These are phyloP conservation scores for Trichoderma sp. DNA, from an alignment of 2,329 filamentous ascomycete species.

Conservation along the genomic window DNA sequence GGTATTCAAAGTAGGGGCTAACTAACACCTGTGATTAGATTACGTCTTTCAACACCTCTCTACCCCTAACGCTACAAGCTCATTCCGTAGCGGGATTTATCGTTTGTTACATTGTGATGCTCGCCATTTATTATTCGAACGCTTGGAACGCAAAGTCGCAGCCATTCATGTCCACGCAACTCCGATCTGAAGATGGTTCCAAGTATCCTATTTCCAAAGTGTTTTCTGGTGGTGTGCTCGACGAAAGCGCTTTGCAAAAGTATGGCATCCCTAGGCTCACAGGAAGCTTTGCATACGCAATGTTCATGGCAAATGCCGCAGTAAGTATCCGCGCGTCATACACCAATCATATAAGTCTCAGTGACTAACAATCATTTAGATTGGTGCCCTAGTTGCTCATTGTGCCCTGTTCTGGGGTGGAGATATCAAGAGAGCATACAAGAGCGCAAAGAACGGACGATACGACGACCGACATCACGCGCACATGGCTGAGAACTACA, in stretches of 20 bases:
- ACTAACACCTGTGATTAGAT: conserved; percentile 41
- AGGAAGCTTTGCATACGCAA: conserved; percentile 52
- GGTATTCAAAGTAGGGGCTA: neutral
- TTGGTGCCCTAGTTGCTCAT: conserved; percentile 57
- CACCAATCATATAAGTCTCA: neutral
- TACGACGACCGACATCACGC: conserved; percentile 55
- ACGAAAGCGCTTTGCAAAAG: conserved; percentile 43
- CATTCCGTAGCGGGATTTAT: conserved; percentile 50
- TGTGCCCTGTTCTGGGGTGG: conserved; percentile 57
- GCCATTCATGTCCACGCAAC: conserved; percentile 57
- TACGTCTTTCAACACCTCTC: conserved; percentile 54
- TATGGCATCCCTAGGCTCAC: conserved; percentile 51
- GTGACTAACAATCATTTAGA: conserved; percentile 39
- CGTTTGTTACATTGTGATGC: conserved; percentile 52
- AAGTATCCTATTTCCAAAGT: conserved; percentile 45
- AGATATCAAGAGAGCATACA: conserved; percentile 47
- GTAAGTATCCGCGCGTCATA: conserved; percentile 38
- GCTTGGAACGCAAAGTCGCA: conserved; percentile 48
- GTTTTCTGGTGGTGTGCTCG: conserved; percentile 45
- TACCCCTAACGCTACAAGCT: conserved; percentile 53
- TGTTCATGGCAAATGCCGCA: conserved; percentile 60
- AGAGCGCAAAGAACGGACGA: conserved; percentile 45
- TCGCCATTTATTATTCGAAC: conserved; percentile 54
- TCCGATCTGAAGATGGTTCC: conserved; percentile 44
- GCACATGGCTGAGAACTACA: conserved; percentile 56